phyloP scores from a whole-genome alignment of 768 basidiomycete genomes.

The Tephrocybe sp. region DNA sequence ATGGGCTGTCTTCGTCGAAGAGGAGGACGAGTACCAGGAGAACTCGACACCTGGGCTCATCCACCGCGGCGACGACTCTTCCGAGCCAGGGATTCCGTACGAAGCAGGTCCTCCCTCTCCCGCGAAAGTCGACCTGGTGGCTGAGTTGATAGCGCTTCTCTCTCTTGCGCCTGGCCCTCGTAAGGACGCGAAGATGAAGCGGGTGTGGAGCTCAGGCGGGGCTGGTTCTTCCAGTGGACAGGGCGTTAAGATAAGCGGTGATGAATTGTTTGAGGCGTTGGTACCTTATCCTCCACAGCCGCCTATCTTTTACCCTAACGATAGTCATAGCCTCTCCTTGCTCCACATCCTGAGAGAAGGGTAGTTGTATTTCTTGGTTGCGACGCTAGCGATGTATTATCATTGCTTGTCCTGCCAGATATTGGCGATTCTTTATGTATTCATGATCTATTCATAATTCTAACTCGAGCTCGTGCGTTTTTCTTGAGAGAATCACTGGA shows the following conservation, averaged over 20 bases:
- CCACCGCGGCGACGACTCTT: not conserved
- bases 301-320: not conserved
- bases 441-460: too few relatives aligned
- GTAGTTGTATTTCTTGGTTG: not conserved
- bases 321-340: not conserved
- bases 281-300: not conserved
- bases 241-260: not conserved
- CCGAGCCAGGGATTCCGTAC: not conserved
- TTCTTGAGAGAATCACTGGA: too few relatives aligned
- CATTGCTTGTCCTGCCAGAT: too few relatives aligned
- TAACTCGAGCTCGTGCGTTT: too few relatives aligned
- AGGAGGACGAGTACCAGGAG: not conserved
- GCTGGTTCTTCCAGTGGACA: not conserved
- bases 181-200: constrained; percentile 1
- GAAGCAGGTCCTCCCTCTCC: not conserved
- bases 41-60: too few relatives aligned
- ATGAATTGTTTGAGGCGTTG: constrained; percentile 1
- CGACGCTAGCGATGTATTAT: too few relatives aligned
- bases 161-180: constrained; percentile 1
- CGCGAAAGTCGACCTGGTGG: not conserved
- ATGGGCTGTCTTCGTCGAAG: not conserved
- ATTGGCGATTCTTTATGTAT: too few relatives aligned
- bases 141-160: constrained; percentile 1
- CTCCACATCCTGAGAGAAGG: not conserved
- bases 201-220: not conserved